Conservation (phyloP, 2,329 filamentous ascomycete species). For the Nemania sp. region DNA sequence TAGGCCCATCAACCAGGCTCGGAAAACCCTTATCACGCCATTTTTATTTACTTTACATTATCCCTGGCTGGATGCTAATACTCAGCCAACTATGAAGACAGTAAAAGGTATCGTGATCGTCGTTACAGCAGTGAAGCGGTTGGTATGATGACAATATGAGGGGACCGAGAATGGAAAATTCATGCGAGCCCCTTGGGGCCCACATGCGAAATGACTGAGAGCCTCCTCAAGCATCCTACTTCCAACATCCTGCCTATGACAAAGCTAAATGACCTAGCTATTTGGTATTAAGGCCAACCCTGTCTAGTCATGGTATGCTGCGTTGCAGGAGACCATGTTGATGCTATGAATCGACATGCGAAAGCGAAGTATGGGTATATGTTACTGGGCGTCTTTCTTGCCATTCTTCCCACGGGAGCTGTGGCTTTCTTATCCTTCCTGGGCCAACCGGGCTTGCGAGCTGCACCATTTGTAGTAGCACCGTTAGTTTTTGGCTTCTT, state of each 20-base stretch:
- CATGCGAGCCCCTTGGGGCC: not conserved
- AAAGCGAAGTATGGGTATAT: slow-evolving; percentile 15
- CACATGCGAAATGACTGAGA: slow-evolving; percentile 2
- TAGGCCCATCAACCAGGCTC: not conserved
- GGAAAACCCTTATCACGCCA: not conserved
- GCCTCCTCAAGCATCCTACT: not conserved
- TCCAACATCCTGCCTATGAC: slow-evolving; percentile 1
- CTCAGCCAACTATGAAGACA: slow-evolving; percentile 23
- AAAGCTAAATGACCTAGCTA: not conserved
- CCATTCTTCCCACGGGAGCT: slow-evolving; percentile 40
- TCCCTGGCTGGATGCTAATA: slow-evolving; percentile 11
- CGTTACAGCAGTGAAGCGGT: slow-evolving; percentile 13
- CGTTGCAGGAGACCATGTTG: slow-evolving; percentile 1
- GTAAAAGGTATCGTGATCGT: slow-evolving; percentile 14
- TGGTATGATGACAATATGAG: too few relatives aligned
- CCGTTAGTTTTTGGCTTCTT: slow-evolving; percentile 49
- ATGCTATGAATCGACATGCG: slow-evolving; percentile 4
- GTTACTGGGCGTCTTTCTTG: slow-evolving; percentile 35
- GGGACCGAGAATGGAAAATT: slow-evolving; percentile 1
- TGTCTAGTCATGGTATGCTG: slow-evolving; percentile 2
- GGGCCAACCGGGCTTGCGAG: slow-evolving; percentile 42
- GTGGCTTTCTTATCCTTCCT: slow-evolving; percentile 41
- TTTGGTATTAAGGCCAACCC: not conserved
- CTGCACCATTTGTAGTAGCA: slow-evolving; percentile 30
- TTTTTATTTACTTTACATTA: slow-evolving; percentile 23